phyloP scores from a whole-genome alignment of 495 filamentous ascomycete species.

The Lasiosphaeria ovina region DNA sequence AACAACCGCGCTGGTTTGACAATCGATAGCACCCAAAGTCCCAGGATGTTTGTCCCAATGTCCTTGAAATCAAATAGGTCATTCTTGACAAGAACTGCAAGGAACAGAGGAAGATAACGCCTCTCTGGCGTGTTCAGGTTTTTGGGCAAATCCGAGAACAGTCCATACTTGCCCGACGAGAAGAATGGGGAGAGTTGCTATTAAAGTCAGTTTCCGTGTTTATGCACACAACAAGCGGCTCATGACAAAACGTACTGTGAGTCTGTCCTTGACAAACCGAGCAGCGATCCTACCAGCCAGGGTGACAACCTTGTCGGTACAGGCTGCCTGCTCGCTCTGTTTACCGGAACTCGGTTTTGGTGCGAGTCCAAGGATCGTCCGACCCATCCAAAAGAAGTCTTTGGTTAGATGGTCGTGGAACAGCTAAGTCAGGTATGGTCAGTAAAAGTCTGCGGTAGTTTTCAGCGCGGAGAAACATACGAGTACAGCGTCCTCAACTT shows the following conservation, averaged over 20 bases:
- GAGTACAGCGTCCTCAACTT: constrained; percentile 45
- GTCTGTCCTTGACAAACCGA: constrained; percentile 39
- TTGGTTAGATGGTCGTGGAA: constrained; percentile 39
- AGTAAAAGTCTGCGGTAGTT: neutral
- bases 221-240: neutral
- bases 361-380: constrained; percentile 30
- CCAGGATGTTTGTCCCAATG: constrained; percentile 32
- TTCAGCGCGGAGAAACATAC: constrained; percentile 17
- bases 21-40: constrained; percentile 40
- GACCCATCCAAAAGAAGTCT: constrained; percentile 42
- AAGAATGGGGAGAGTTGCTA: constrained; percentile 41
- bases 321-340: constrained; percentile 31
- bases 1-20: constrained; percentile 37
- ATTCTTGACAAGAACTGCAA: constrained; percentile 39
- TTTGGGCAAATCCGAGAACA: constrained; percentile 38
- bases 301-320: constrained; percentile 38
- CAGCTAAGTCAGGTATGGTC: constrained; percentile 15
- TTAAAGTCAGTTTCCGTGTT: constrained; percentile 18
- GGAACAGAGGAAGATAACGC: constrained; percentile 40
- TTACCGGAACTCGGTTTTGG: constrained; percentile 11
- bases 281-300: constrained; percentile 39
- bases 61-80: constrained; percentile 42
- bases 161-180: constrained; percentile 33
- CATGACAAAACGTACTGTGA: constrained; percentile 28
- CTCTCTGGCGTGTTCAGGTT: constrained; percentile 27